phyloP scores from a whole-genome alignment of 208 protist genomes.

The Leishmania martiniquensis region DNA sequence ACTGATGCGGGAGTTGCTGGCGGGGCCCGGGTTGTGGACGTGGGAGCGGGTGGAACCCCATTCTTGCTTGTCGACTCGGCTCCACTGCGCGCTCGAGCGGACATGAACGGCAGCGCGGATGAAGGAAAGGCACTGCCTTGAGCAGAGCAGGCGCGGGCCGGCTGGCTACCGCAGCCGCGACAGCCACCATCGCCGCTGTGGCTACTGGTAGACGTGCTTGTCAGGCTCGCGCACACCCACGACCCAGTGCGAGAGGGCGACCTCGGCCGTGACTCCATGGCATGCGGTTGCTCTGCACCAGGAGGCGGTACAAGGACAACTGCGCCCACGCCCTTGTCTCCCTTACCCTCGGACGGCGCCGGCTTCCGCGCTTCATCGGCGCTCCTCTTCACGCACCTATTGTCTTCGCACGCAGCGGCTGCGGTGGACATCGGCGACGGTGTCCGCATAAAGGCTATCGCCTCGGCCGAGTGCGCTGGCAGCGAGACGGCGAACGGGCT shows the following conservation, averaged over 20 bases:
- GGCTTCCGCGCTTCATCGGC: neutral
- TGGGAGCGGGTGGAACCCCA: neutral
- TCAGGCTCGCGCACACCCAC: constrained; percentile 22
- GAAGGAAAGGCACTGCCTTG: neutral
- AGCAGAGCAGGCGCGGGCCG: neutral
- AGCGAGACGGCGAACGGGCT: constrained; percentile 14
- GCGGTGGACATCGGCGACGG: neutral
- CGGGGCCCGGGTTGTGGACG: neutral
- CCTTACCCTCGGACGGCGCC: neutral
- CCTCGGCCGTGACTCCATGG: neutral
- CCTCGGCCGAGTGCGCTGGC: constrained; percentile 8
- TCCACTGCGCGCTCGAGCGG: too few species aligned
- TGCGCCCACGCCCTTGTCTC: neutral
- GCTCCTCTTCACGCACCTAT: neutral
- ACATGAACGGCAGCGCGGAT: constrained; percentile 11
- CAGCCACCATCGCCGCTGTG: constrained; percentile 4
- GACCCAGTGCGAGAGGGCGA: neutral
- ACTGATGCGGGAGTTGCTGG: neutral
- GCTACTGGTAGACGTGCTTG: constrained; percentile 27
- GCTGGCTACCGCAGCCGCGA: neutral
- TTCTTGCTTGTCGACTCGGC: neutral
- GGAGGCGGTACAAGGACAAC: neutral
- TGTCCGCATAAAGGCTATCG: neutral
- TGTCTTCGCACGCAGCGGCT: neutral
- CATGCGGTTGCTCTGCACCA: neutral